phyloP scores from a whole-genome alignment of 2,329 filamentous ascomycete species.

The Capronia coronata region DNA sequence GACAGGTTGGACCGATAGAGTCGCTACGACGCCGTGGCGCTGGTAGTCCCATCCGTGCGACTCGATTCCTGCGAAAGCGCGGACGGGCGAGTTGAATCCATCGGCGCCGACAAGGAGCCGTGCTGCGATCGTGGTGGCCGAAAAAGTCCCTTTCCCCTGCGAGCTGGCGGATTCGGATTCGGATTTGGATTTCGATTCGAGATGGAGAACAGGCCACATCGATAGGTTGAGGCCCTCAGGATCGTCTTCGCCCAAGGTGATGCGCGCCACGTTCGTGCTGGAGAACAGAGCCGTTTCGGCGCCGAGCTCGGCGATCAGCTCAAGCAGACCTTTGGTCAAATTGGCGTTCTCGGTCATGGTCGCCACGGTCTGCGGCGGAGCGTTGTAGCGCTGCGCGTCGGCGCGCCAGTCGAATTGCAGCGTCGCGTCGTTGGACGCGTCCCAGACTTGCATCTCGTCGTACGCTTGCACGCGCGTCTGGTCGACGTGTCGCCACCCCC shows the following conservation, averaged over 20 bases:
- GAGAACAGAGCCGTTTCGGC: conserved; percentile 61
- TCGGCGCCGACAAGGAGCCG: conserved; percentile 87
- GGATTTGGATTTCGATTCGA: conserved; percentile 50
- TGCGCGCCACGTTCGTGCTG: conserved; percentile 70
- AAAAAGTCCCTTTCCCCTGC: conserved; percentile 26
- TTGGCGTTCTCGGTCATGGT: conserved; percentile 97
- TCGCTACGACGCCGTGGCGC: conserved; percentile 85
- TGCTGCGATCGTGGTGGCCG: conserved; percentile 56
- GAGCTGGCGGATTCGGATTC: conserved; percentile 29
- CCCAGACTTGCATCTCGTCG: conserved; percentile 97
- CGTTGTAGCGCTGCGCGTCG: conserved; percentile 33
- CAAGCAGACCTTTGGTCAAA: conserved; percentile 69
- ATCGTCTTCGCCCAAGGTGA: conserved; percentile 63
- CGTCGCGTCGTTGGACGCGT: conserved; percentile 77
- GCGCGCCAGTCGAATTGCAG: conserved; percentile 79
- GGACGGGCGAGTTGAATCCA: conserved; percentile 88
- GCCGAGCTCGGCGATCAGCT: conserved; percentile 59
- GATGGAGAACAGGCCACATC: conserved; percentile 76
- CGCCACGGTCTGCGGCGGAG: conserved; percentile 60
- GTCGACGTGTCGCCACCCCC: conserved; percentile 75
- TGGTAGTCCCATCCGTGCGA: conserved; percentile 90
- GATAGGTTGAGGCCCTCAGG: conserved; percentile 67
- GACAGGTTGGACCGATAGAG: conserved; percentile 60
- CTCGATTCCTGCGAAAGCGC: conserved; percentile 78
- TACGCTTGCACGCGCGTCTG: conserved; percentile 73